These are phyloP conservation scores for Geranomyces michiganensis DNA, from an alignment of 192 early-diverging fungal species.

Conservation along the genomic window DNA sequence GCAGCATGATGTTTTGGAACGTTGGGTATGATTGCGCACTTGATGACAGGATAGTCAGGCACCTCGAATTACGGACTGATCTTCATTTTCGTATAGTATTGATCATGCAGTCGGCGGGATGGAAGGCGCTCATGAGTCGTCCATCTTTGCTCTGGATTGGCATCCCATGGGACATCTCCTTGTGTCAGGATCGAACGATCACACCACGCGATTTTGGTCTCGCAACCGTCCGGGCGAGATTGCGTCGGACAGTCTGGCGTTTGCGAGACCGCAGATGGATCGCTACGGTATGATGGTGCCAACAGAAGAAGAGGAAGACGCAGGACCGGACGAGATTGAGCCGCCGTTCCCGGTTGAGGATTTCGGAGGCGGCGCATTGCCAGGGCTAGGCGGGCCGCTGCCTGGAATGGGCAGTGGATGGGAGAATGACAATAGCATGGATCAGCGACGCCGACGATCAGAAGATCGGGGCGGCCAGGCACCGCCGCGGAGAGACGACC, in stretches of 20 bases:
- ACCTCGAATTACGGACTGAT: conserved; percentile 3
- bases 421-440: conserved; percentile 1
- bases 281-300: not conserved
- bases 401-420: not conserved
- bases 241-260: conserved; percentile 50
- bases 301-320: conserved; percentile 9
- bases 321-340: not conserved
- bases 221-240: conserved; percentile 83
- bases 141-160: conserved; percentile 96
- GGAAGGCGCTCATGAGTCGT: conserved; percentile 83
- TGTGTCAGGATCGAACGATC: conserved; percentile 93
- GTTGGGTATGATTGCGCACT: conserved; percentile 73
- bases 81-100: conserved; percentile 39
- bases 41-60: too few relatives aligned
- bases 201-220: conserved; percentile 95
- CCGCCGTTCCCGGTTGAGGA: not conserved
- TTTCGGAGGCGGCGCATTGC: conserved; percentile 10
- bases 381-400: conserved; percentile 15
- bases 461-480: conserved; percentile 3
- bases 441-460: not conserved
- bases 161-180: conserved; percentile 96
- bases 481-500: not conserved
- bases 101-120: conserved; percentile 54
- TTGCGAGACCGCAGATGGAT: conserved; percentile 10
- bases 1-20: conserved; percentile 83